phyloP scores from a whole-genome alignment of 2,329 filamentous ascomycete genomes.

The Zasmidium citrigriseum region DNA sequence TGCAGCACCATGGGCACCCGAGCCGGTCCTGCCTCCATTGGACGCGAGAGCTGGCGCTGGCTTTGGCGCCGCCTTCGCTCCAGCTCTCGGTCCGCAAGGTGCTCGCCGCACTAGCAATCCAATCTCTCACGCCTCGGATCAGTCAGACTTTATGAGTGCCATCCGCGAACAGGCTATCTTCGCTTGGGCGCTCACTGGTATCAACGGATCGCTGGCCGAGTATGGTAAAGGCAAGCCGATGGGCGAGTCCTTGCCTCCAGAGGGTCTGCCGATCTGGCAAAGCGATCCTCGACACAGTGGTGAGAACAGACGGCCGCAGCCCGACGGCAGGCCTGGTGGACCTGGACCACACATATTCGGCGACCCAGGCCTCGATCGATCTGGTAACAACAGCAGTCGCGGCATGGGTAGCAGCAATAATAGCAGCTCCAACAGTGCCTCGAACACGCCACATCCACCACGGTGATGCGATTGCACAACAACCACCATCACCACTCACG shows the following conservation, averaged over 20 bases:
- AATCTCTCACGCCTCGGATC: slow-evolving; percentile 44
- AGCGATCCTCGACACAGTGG: slow-evolving; percentile 26
- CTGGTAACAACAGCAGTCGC: slow-evolving; percentile 17
- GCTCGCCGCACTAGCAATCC: slow-evolving; percentile 21
- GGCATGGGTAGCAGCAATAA: slow-evolving; percentile 11
- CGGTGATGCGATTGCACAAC: neutral
- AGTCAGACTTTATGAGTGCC: slow-evolving; percentile 70
- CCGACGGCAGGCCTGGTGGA: slow-evolving; percentile 7
- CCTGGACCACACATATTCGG: slow-evolving; percentile 30
- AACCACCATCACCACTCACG: neutral
- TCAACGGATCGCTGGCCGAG: slow-evolving; percentile 71
- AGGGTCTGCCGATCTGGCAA: slow-evolving; percentile 64
- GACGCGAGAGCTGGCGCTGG: slow-evolving; percentile 35
- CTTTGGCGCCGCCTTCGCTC: slow-evolving; percentile 37
- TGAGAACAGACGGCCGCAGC: neutral
- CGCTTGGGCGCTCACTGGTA: slow-evolving; percentile 78
- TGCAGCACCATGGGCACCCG: slow-evolving; percentile 75
- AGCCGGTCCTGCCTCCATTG: slow-evolving; percentile 58
- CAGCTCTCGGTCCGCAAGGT: slow-evolving; percentile 35
- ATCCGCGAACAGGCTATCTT: slow-evolving; percentile 88
- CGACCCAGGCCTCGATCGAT: slow-evolving; percentile 31
- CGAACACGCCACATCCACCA: slow-evolving; percentile 11
- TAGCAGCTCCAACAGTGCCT: slow-evolving; percentile 13
- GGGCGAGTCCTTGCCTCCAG: slow-evolving; percentile 64
- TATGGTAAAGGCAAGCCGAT: slow-evolving; percentile 63